These are phyloP conservation scores for Podaxis sp. DNA, from an alignment of 768 basidiomycete genomes.

Conservation along the genomic window DNA sequence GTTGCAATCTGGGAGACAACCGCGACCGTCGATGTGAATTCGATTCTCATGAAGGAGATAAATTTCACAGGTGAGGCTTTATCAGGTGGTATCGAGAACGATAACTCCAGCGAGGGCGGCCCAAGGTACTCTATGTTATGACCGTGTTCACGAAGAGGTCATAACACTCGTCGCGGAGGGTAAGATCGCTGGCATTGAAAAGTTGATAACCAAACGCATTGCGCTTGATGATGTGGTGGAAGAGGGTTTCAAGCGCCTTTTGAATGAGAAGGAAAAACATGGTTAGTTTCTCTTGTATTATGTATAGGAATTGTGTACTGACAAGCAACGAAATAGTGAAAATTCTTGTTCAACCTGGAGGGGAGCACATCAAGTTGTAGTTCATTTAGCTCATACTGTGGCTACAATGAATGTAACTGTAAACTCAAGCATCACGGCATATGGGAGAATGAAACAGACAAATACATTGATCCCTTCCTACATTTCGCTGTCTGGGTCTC, in stretches of 20 bases:
- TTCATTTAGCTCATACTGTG: background rate
- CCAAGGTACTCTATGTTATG: slow-evolving; percentile 37
- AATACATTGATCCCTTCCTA: too few species aligned
- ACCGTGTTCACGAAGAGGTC: slow-evolving; percentile 38
- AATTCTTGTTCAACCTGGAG: slow-evolving; percentile 34
- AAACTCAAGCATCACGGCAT: too few species aligned
- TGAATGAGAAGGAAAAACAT: slow-evolving; percentile 41
- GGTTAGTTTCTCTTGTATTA: slow-evolving; percentile 25
- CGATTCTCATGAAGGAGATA: slow-evolving; percentile 38
- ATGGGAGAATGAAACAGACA: too few species aligned
- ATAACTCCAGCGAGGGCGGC: background rate
- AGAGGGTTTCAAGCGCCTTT: slow-evolving; percentile 39
- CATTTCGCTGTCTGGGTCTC: too few species aligned
- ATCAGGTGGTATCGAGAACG: background rate
- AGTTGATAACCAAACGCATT: slow-evolving; percentile 43
- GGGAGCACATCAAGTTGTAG: background rate
- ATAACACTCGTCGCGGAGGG: slow-evolving; percentile 39
- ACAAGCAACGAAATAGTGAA: slow-evolving; percentile 29
- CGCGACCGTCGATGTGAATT: slow-evolving; percentile 36
- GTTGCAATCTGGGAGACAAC: slow-evolving; percentile 43
- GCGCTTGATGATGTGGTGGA: slow-evolving; percentile 41
- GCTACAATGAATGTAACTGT: too few species aligned
- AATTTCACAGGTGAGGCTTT: slow-evolving; percentile 32
- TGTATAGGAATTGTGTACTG: background rate
- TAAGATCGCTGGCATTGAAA: slow-evolving; percentile 36